phyloP scores from a whole-genome alignment of 2,329 filamentous ascomycete genomes.

The Paecilomyces formosus region DNA sequence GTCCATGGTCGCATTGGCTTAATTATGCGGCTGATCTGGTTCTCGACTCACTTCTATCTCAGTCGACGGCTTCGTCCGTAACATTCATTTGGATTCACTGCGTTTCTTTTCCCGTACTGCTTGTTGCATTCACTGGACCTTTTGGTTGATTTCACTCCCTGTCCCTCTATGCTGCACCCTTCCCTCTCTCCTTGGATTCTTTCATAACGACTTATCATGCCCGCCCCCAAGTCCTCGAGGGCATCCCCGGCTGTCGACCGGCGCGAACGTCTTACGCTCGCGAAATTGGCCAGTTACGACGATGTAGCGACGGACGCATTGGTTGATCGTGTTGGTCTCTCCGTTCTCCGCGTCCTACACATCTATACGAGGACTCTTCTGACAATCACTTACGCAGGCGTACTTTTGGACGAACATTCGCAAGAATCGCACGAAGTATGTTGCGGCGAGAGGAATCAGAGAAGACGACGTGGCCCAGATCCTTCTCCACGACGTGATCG shows the following conservation, averaged over 20 bases:
- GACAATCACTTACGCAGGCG: conserved; percentile 48
- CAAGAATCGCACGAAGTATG: conserved; percentile 85
- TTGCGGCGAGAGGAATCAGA: conserved; percentile 70
- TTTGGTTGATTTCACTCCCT: conserved; percentile 6
- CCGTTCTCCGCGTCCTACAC: conserved; percentile 2
- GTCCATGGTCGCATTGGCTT: neutral
- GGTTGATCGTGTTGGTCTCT: conserved; percentile 69
- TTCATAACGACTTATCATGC: conserved; percentile 18
- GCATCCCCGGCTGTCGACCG: conserved; percentile 24
- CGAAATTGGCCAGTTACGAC: conserved; percentile 86
- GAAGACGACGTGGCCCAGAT: conserved; percentile 56
- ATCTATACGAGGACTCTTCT: neutral
- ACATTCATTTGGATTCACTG: neutral
- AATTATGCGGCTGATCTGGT: conserved; percentile 1
- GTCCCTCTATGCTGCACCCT: neutral
- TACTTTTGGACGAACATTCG: conserved; percentile 96
- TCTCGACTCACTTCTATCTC: neutral
- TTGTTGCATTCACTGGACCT: neutral
- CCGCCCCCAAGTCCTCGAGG: conserved; percentile 25
- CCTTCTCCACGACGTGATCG: conserved; percentile 59
- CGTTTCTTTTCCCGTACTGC: neutral
- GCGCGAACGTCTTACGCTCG: conserved; percentile 71
- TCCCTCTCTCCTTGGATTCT: neutral
- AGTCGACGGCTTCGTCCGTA: neutral
- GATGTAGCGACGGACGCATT: conserved; percentile 92